A percentile compares a stretch with the other conserved stretches of the same genome.
These are phyloP conservation scores for Vanrija humicola DNA, from an alignment of 1,284 basidiomycete genomes.

Conservation along the genomic window DNA sequence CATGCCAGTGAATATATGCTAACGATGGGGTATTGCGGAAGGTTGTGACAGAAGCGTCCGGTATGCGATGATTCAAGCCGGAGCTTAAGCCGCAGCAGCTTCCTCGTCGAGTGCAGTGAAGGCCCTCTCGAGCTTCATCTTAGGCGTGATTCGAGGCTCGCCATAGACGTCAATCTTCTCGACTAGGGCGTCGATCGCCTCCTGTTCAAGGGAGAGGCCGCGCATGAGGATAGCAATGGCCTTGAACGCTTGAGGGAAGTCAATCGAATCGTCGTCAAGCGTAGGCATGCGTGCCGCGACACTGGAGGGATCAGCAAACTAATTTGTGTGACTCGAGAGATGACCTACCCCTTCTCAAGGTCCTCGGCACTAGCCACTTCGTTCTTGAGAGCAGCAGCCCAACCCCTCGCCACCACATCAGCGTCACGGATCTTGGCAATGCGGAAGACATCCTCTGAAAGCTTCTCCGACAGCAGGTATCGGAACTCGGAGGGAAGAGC, in stretches of 20 bases:
- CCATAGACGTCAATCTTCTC: constrained; percentile 41
- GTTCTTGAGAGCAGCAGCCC: constrained; percentile 56
- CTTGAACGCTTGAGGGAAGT: constrained; percentile 79
- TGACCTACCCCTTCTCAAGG: constrained; percentile 57
- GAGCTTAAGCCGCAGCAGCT: constrained; percentile 11
- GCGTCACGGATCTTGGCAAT: constrained; percentile 84
- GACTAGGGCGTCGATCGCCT: constrained; percentile 57
- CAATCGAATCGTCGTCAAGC: constrained; percentile 81
- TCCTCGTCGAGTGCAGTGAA: constrained; percentile 37
- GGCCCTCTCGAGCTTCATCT: constrained; percentile 41
- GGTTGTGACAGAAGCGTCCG: no score
- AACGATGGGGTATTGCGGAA: no score
- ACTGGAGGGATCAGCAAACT: constrained; percentile 45
- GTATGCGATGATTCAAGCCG: no score
- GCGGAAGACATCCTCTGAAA: constrained; percentile 82
- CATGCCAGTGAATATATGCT: no score
- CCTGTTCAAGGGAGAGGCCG: constrained; percentile 56
- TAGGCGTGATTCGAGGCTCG: constrained; percentile 38
- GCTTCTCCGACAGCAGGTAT: constrained; percentile 67
- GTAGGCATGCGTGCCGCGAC: constrained; percentile 65
- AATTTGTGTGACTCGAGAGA: not conserved
- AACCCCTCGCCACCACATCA: constrained; percentile 60
- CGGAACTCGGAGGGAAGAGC: constrained; percentile 51
- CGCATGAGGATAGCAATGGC: constrained; percentile 71
- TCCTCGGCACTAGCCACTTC: constrained; percentile 55